Percentiles rank a stretch among this genome's conserved stretches.
Evolutionary conservation across 257 asterid genomes (phyloP).

Genomic region (Solanum rostratum): DNA sequence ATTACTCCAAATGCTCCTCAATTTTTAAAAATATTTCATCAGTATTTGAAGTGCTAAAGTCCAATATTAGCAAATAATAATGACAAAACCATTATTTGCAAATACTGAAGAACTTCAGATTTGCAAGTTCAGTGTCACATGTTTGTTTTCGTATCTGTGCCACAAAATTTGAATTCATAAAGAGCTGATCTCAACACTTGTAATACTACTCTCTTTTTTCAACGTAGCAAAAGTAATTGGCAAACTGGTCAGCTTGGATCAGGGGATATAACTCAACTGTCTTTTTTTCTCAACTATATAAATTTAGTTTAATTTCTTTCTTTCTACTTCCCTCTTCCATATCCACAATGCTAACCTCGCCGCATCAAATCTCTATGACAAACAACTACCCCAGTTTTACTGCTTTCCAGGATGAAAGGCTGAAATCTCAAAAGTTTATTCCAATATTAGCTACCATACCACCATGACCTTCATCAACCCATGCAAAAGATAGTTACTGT

Average conservation of each 20-base stretch:
- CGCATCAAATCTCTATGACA: background rate
- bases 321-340: background rate
- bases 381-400: background rate
- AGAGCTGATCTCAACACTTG: background rate
- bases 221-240: background rate
- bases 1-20: background rate
- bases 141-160: background rate
- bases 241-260: background rate
- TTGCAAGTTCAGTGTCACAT: background rate
- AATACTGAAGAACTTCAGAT: background rate
- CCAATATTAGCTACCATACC: background rate
- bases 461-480: background rate
- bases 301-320: background rate
- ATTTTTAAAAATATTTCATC: background rate
- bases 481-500: background rate
- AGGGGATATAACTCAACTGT: background rate
- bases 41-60: background rate
- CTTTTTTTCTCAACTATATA: background rate
- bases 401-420: background rate
- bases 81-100: background rate
- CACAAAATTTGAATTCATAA: background rate
- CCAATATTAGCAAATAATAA: background rate
- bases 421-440: background rate
- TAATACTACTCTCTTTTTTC: background rate
- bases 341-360: background rate